Percentiles rank a stretch among this genome's conserved stretches.
phyloP scores from a whole-genome alignment of 352 stramenopile species.

The Globisporangium paroecandrum region DNA sequence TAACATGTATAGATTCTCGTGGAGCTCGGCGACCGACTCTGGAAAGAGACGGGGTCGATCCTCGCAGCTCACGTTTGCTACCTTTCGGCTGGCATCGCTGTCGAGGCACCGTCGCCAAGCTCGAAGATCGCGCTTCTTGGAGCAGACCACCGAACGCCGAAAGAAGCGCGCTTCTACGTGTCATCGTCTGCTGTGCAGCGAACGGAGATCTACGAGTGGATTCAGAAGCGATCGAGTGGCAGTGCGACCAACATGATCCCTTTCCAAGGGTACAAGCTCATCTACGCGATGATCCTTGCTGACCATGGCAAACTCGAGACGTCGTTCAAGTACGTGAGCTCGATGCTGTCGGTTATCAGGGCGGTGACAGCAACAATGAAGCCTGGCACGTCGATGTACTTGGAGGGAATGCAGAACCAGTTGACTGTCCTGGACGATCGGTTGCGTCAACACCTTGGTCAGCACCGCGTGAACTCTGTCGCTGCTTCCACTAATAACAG shows the following conservation, averaged over 20 bases:
- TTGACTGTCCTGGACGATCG: constrained; percentile 83
- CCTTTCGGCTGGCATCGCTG: constrained; percentile 58
- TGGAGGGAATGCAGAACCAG: constrained; percentile 87
- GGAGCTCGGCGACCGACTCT: constrained; percentile 79
- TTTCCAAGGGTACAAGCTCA: constrained; percentile 89
- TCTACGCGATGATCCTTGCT: constrained; percentile 83
- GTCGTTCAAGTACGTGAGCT: constrained; percentile 84
- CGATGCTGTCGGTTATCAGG: constrained; percentile 80
- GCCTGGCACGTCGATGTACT: constrained; percentile 78
- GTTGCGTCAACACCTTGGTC: constrained; percentile 78
- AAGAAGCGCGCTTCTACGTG: constrained; percentile 81
- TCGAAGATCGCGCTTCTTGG: constrained; percentile 83
- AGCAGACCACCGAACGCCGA: constrained; percentile 63
- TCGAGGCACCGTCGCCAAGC: constrained; percentile 72
- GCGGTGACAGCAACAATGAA: constrained; percentile 76
- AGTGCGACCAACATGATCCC: constrained; percentile 65
- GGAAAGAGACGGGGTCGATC: constrained; percentile 61
- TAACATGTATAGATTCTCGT: constrained; percentile 48
- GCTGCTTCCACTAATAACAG: constrained; percentile 36
- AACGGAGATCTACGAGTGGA: constrained; percentile 85
- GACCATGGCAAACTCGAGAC: constrained; percentile 83
- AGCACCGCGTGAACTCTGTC: constrained; percentile 69
- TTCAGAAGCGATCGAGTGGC: constrained; percentile 59
- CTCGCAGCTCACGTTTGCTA: constrained; percentile 81
- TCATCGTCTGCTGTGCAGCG: constrained; percentile 71